Base-by-base conservation (phyloP, 257 asterid genomes). In the Schizonepeta tenuifolia region DNA sequence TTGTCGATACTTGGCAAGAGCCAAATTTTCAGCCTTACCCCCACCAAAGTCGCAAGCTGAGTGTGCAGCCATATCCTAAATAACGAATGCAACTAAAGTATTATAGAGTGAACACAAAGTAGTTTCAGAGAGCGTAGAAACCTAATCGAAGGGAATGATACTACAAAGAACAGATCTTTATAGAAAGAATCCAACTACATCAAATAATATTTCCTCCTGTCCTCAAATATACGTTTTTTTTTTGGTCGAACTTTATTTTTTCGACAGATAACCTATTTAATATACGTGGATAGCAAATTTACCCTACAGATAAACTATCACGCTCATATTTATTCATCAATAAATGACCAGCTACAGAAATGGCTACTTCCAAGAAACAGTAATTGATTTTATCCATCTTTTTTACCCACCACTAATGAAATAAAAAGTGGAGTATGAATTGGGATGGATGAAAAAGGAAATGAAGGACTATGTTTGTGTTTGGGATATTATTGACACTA, bases 1-100 rank as follows among this genome's bases (percentile, higher is more conserved):
- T 80, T 94, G 98, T 38, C 98, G 87, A 58, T 94, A 94, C 79
- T 91, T 94, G 26, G 98, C 98, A 44, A 94, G 85, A 51, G 98
- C 92, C 73, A 94, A 72, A n/a, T 94, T 89, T 82, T 94, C 98
- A 36, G 92, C 96, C 82, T 94, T 91, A 11, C 98, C 98, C 13
- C 98, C 98, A 58, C 98, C 98, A 68, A 94, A 94, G 85, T 94
- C 98, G 56, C 98, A 94, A 22, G 98, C 97, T 15, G 98, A 91
- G 86, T 91, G 98, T 7, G 98, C 98, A 77, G 98, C 98, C 98
- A 94, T 94, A 70, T 94, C 98, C 98, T 93, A 75, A 49, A 64
- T 18, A 73, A 69, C 18, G 58, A 33, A 57, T 46, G 31, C 49
- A 71, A 47, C 62, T 11, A 5, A 26, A 69, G 65, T 40, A 11